phyloP scores from a whole-genome alignment of 73 alveolate genomes.

The Urostyla sp. region DNA sequence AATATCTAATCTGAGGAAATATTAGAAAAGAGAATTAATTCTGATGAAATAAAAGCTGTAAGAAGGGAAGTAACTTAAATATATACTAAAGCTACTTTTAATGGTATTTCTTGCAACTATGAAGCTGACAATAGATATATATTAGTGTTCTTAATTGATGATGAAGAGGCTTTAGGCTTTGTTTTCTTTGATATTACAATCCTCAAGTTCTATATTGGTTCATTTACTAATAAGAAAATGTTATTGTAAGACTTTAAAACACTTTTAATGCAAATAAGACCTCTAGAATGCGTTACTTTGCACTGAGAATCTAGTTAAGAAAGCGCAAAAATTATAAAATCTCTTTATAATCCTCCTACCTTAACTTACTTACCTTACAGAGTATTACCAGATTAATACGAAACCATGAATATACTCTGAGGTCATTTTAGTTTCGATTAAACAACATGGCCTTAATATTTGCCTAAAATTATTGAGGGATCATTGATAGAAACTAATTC shows the following conservation, averaged over 20 bases:
- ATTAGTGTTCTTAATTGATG: constrained; percentile 19
- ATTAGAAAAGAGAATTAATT: neutral
- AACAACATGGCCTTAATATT: constrained; percentile 14
- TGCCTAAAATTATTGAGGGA: neutral
- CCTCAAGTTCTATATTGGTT: constrained; percentile 47
- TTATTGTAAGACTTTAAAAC: constrained; percentile 35
- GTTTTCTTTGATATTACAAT: constrained; percentile 51
- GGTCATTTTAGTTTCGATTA: neutral
- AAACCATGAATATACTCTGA: neutral
- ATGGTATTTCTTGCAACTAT: constrained; percentile 12
- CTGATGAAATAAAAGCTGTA: constrained; percentile 1
- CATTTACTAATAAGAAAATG: constrained; percentile 2
- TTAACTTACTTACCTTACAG: constrained; percentile 11
- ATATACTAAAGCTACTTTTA: constrained; percentile 26
- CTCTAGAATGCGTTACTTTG: constrained; percentile 56
- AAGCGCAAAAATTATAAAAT: neutral
- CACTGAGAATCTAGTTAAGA: constrained; percentile 27
- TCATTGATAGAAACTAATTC: constrained; percentile 23
- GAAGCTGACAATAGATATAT: constrained; percentile 45
- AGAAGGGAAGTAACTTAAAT: constrained; percentile 27
- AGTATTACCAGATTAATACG: constrained; percentile 2
- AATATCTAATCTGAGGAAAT: neutral
- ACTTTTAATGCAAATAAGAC: constrained; percentile 33
- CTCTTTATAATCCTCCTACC: neutral
- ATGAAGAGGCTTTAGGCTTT: constrained; percentile 28